These are phyloP conservation scores for Dictyostelium intermedium DNA, from an alignment of 78 protist genomes.

Conservation along the genomic window DNA sequence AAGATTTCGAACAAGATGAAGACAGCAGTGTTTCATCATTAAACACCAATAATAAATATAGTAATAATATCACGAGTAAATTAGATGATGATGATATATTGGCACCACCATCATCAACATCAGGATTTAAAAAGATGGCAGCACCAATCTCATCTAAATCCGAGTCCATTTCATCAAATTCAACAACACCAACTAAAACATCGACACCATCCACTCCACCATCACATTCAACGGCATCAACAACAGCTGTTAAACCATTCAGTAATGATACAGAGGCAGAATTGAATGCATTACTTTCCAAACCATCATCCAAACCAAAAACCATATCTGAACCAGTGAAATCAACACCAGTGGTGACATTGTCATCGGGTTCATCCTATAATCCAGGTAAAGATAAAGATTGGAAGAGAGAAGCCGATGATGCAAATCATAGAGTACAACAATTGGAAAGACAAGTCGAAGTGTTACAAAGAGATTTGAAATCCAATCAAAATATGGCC, in stretches of 20 bases:
- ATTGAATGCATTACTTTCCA: not conserved
- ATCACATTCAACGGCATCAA: not conserved
- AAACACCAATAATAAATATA: not conserved
- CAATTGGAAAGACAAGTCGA: slow-evolving; percentile 37
- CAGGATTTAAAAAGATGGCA: not conserved
- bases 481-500: not conserved
- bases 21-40: slow-evolving; percentile 8
- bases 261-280: slow-evolving; percentile 1
- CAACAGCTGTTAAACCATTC: slow-evolving; percentile 7
- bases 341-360: not conserved
- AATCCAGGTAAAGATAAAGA: slow-evolving; percentile 12
- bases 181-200: not conserved
- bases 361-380: not conserved
- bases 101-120: not conserved
- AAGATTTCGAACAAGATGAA: slow-evolving; percentile 49
- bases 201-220: slow-evolving; percentile 6
- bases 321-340: not conserved
- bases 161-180: not conserved
- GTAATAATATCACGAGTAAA: not conserved
- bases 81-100: not conserved
- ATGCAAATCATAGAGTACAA: slow-evolving; percentile 12
- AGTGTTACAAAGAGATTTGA: not conserved
- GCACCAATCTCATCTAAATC: not conserved
- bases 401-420: slow-evolving; percentile 9
- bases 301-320: not conserved